Base-by-base conservation (phyloP, 495 filamentous ascomycete genomes). In the Tricharina praecox region DNA sequence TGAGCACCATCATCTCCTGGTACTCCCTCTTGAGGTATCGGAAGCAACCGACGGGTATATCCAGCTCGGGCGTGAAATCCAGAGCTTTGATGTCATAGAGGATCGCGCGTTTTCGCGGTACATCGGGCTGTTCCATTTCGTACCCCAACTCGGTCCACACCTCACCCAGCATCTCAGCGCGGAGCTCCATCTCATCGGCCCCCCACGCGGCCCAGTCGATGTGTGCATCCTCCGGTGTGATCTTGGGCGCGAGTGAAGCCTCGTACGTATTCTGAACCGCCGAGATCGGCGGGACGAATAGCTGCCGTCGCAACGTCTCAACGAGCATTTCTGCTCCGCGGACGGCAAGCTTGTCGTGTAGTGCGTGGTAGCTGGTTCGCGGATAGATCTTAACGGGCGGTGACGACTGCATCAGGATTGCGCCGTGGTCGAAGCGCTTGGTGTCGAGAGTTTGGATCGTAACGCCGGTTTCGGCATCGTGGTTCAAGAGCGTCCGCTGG, bases 401-500 rank as follows among this genome's bases (percentile, higher is more conserved):
- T 0, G 60, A 48, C 1, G 67, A 62, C 63, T 87, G 86, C 5
- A 72, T 64, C 11, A 97, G 67, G 15, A 93, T 73, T 13, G 59
- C 57, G 13, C 90, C 90, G 34, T 74, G 71, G 63, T 97, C 90
- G 57, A 95, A 93, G 45, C 65, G 58, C 9, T 68, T 63, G 0
- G 70, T 68, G 58, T 93, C 77, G 30, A 97, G 68, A 4, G 85
- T 94, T 61, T 96, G 90, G 23, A 97, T 67, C 0, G 79, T 81
- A 13, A 93, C 69, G 13, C 86, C 86, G 0, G 81, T 81, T 35
- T 56, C 60, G 4, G 56, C 59, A 44, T 66, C 64, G 13, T 64
- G 61, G 34, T 70, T 58, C 18, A 94, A 70, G 41, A 94, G 68
- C 37, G 81, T 76, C 63, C 87, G 80, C 46, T 87, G 80, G 16